These are phyloP conservation scores for Mimosa pudica DNA, from an alignment of 306 rosid species.

Conservation along the genomic window DNA sequence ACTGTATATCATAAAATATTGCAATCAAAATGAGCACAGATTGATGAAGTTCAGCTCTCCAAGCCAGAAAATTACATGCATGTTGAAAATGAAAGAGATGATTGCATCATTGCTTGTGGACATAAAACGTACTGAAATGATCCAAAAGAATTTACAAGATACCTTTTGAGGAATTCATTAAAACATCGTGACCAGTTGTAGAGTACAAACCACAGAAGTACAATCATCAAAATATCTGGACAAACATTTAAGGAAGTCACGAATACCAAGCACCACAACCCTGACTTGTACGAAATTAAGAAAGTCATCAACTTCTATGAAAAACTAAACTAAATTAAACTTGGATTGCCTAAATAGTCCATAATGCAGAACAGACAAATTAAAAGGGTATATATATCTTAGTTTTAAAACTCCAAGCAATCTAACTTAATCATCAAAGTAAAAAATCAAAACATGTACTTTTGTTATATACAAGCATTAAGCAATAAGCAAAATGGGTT, in stretches of 20 bases:
- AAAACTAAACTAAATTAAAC: not conserved
- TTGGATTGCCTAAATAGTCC: constrained; percentile 8
- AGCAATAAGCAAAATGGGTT: not conserved
- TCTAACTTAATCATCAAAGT: constrained; percentile 7
- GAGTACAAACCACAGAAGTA: constrained; percentile 75
- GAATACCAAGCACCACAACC: constrained; percentile 31
- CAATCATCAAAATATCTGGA: constrained; percentile 66
- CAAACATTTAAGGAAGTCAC: constrained; percentile 47
- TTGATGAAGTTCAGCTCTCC: constrained; percentile 4
- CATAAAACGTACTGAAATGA: constrained; percentile 15
- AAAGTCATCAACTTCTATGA: constrained; percentile 6
- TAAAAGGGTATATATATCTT: not conserved
- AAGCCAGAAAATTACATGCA: constrained; percentile 15
- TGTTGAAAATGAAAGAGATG: constrained; percentile 7
- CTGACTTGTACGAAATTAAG: constrained; percentile 16
- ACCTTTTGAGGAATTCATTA: constrained; percentile 69
- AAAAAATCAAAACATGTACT: constrained; percentile 18
- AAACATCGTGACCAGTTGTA: constrained; percentile 38
- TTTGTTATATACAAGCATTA: not conserved
- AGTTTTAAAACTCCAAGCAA: constrained; percentile 7
- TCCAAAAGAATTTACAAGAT: constrained; percentile 17
- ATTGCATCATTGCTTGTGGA: not conserved
- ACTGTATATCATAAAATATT: not conserved
- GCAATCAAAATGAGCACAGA: constrained; percentile 26
- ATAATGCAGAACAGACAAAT: constrained; percentile 11